phyloP scores from a whole-genome alignment of 2,329 filamentous ascomycete species.

The Onygenales sp. region DNA sequence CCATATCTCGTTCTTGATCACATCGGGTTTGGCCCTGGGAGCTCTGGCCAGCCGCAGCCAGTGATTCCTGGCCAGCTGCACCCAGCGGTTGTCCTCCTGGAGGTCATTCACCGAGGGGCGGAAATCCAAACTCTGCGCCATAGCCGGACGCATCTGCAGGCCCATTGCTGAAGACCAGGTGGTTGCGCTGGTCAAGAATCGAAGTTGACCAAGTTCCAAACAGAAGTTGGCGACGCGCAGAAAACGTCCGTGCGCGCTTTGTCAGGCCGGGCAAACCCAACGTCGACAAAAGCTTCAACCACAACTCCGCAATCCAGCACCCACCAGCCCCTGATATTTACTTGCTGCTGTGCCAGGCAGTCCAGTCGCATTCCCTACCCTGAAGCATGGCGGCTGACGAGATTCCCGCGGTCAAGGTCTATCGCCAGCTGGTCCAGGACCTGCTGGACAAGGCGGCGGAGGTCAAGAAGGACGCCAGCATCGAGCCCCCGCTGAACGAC shows the following conservation, averaged over 20 bases:
- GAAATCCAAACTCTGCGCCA: constrained; percentile 46
- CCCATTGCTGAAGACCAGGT: constrained; percentile 20
- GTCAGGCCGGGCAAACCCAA: neutral
- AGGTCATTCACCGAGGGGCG: constrained; percentile 34
- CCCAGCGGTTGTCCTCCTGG: constrained; percentile 39
- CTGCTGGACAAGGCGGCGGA: constrained; percentile 51
- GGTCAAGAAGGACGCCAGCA: constrained; percentile 49
- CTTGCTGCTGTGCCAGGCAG: neutral
- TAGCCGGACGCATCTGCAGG: constrained; percentile 39
- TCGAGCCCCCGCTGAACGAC: constrained; percentile 69
- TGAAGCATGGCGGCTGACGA: constrained; percentile 23
- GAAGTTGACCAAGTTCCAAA: neutral
- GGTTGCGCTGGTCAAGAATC: neutral
- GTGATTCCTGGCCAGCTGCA: constrained; percentile 67
- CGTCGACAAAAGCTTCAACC: neutral
- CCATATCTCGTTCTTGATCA: constrained; percentile 83
- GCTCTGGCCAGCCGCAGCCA: constrained; percentile 67
- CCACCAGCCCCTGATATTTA: neutral
- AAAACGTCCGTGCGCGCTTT: constrained; percentile 5
- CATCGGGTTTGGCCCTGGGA: constrained; percentile 68
- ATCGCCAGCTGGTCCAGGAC: constrained; percentile 45
- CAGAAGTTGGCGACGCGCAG: neutral
- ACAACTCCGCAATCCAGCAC: neutral
- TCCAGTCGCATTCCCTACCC: neutral
- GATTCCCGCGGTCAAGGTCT: constrained; percentile 30